Percentiles rank a stretch among this genome's conserved stretches.
Conservation (phyloP, 805 yeast species). For the Yamadazyma sp. region DNA sequence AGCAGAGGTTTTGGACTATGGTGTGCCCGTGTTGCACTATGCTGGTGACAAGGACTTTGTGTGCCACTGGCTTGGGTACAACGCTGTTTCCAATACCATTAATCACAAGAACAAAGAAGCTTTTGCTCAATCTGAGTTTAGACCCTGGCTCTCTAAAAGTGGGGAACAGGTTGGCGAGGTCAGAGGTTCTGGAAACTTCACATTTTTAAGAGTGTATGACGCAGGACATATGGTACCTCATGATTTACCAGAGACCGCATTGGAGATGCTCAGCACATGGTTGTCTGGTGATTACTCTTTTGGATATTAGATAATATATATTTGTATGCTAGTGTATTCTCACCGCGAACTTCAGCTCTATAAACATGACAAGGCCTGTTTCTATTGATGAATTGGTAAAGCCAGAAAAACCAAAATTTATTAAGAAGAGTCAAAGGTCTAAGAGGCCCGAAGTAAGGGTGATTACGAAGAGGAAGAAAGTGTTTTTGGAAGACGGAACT, state of each 20-base stretch:
- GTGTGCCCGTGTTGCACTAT: conserved; percentile 75
- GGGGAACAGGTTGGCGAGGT: conserved; percentile 36
- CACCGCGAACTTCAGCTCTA: conserved; percentile 5
- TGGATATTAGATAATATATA: conserved; percentile 5
- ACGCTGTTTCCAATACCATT: conserved; percentile 45
- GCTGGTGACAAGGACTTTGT: conserved; percentile 93
- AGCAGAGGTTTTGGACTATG: conserved; percentile 42
- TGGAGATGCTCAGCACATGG: conserved; percentile 40
- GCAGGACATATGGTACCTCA: conserved; percentile 44
- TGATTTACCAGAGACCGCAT: conserved; percentile 35
- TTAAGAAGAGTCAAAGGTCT: conserved; percentile 9
- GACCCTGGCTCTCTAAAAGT: conserved; percentile 34
- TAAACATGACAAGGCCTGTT: conserved; percentile 12
- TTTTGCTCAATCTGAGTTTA: conserved; percentile 19
- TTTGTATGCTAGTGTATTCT: background rate
- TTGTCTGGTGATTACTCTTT: conserved; percentile 20
- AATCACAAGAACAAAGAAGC: conserved; percentile 18
- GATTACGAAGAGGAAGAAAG: background rate
- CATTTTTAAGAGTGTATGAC: conserved; percentile 35
- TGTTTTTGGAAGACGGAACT: background rate
- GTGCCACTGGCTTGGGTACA: conserved; percentile 89
- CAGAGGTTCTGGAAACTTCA: conserved; percentile 30
- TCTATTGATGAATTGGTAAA: conserved; percentile 12
- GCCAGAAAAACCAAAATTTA: conserved; percentile 13
- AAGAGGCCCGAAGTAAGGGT: background rate